Base-by-base conservation (phyloP, 2,329 filamentous ascomycete genomes). In the Phaeoacremonium minimum region DNA sequence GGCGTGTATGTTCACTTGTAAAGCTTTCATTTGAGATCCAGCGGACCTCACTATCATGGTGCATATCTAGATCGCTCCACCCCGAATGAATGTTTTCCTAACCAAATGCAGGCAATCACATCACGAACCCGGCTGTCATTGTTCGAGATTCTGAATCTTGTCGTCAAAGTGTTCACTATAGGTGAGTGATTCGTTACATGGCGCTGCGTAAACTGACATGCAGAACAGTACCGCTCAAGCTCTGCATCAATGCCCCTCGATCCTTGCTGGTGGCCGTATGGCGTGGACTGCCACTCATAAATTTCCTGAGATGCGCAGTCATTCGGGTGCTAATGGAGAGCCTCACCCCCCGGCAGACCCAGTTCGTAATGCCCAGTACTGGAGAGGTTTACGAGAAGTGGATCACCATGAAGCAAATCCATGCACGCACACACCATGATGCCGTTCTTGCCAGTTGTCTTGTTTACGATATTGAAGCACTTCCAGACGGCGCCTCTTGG, bases 391-490 rank as follows among this genome's bases (percentile, higher is more conserved):
- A 40, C 9, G 28, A 15, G 15, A 15, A 16, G 5, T 19, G 35
- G 5, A 30, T 29, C 4, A 33, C 31, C 15, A 18, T 9, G 16
- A 40, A 40, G 13, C 13, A 29, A 11, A n/a, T 26, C 7, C 22
- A 18, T 12, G 4, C 20, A 26, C 22, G 22, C 22, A n/a, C 22
- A 9, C 9, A 26, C 22, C 9, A n/a, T 26, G 22, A 9, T 9
- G 22, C 9, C n/a, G 22, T 35, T 18, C 40, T 44, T 28, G 35
- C 36, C 14, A 33, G 40, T 32, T n/a, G n/a, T n/a, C 35, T 44
- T 1, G 18, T 15, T 5, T 28, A 35, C n/a, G 35, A 39, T 13
- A 32, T 42, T 30, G 38, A 44, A 29, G 19, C 15, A 12, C 33
- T 44, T 4, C 20, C 35, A 2, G 38, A 41, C 17, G 33, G 39